Evolutionary conservation across 2,329 filamentous ascomycete genomes (phyloP).

Genomic region (Trichoderma cornu-damae): DNA sequence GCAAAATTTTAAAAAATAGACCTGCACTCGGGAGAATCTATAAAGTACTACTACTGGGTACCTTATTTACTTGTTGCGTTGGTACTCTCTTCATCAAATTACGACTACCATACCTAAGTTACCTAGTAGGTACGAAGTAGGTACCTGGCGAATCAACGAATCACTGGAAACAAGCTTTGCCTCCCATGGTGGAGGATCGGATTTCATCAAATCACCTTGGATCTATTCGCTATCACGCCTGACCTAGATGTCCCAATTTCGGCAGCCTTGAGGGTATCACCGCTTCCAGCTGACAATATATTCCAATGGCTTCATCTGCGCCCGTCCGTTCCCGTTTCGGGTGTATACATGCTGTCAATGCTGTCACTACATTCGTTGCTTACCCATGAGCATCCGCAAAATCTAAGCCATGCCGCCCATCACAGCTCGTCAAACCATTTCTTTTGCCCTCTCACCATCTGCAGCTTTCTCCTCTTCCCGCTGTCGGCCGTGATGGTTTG

Average conservation of each 20-base stretch:
- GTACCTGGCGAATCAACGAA: neutral
- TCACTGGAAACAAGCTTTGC: neutral
- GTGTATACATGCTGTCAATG: neutral
- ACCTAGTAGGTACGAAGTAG: neutral
- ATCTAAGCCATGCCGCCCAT: neutral
- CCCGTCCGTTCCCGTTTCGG: too few relatives aligned
- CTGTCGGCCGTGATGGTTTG: neutral
- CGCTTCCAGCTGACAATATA: neutral
- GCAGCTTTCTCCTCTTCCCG: neutral
- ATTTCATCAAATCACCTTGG: neutral
- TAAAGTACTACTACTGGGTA: neutral
- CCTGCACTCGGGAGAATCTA: neutral
- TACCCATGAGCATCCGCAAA: neutral
- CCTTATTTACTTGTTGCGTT: too few relatives aligned
- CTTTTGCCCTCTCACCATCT: neutral
- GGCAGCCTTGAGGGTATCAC: neutral
- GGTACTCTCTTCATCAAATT: neutral
- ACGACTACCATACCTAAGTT: neutral
- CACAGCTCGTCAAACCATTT: neutral
- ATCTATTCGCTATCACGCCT: neutral
- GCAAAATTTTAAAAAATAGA: neutral
- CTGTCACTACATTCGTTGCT: neutral
- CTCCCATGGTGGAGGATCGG: neutral
- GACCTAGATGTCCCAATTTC: neutral
- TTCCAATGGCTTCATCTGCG: too few relatives aligned